Conservation (phyloP, 768 basidiomycete genomes). For the Porpolomopsis calyptriformis region DNA sequence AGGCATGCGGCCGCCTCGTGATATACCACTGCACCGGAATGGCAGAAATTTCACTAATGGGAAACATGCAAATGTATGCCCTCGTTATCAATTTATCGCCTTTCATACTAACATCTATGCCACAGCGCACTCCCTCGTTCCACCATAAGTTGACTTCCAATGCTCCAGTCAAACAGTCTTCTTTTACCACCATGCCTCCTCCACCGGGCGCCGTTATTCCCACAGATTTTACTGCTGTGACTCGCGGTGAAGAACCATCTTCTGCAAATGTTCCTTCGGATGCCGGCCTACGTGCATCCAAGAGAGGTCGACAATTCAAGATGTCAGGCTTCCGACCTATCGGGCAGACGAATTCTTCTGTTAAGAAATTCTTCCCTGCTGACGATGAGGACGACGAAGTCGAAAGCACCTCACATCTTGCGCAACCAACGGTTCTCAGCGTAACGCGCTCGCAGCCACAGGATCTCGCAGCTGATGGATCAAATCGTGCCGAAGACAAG, state of each 20-base stretch:
- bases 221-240: background rate
- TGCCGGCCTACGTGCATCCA: background rate
- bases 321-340: constrained; percentile 61
- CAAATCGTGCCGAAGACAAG: background rate
- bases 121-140: constrained; percentile 1
- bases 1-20: constrained; percentile 10
- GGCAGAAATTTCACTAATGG: constrained; percentile 30
- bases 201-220: constrained; percentile 1
- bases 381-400: constrained; percentile 58
- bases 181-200: constrained; percentile 24
- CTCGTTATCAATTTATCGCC: background rate
- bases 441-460: background rate
- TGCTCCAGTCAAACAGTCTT: constrained; percentile 6
- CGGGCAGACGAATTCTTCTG: constrained; percentile 39
- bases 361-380: constrained; percentile 75
- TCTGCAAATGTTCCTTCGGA: background rate
- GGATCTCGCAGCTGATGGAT: background rate
- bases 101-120: background rate
- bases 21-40: constrained; percentile 19
- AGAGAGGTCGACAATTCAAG: constrained; percentile 16
- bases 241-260: background rate
- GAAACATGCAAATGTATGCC: constrained; percentile 21
- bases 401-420: constrained; percentile 22
- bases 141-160: background rate
- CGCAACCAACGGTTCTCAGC: background rate